These are phyloP conservation scores for Spergularia azorica DNA, from an alignment of 179 eudicot species.

Conservation along the genomic window DNA sequence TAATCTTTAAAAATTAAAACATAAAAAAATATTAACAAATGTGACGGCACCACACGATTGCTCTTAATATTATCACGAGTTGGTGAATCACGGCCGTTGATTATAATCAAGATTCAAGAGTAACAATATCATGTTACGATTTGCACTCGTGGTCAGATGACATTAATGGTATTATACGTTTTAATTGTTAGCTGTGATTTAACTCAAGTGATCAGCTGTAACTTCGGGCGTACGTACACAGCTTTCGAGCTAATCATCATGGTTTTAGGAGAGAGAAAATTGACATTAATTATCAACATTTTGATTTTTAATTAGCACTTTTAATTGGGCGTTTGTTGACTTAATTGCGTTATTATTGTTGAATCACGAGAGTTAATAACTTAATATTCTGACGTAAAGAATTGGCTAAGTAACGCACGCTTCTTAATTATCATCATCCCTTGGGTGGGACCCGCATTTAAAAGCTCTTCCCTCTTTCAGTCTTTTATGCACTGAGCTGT, in stretches of 20 bases:
- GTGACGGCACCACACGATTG: background rate
- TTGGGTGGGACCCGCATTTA: background rate
- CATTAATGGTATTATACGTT: background rate
- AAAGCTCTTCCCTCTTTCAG: too few relatives aligned
- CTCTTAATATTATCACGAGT: background rate
- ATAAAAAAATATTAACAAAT: background rate
- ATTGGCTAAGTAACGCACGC: slow-evolving; percentile 24
- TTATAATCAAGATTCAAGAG: background rate
- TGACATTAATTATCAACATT: slow-evolving; percentile 10
- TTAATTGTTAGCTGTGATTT: background rate
- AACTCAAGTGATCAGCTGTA: background rate
- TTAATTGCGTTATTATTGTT: background rate
- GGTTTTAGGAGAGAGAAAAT: background rate
- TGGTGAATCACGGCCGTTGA: slow-evolving; percentile 4
- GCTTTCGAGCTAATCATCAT: slow-evolving; percentile 17
- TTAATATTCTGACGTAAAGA: slow-evolving; percentile 21
- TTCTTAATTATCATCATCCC: slow-evolving; percentile 1
- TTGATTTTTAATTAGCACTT: too few relatives aligned
- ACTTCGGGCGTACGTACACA: background rate
- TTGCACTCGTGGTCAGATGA: background rate
- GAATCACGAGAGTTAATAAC: slow-evolving; percentile 8
- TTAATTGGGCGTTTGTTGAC: too few relatives aligned
- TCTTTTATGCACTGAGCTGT: too few relatives aligned
- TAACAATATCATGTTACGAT: background rate
- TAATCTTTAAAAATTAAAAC: too few relatives aligned